These are phyloP conservation scores for Casuarina equisetifolia DNA, from an alignment of 306 rosid genomes.

Conservation along the genomic window DNA sequence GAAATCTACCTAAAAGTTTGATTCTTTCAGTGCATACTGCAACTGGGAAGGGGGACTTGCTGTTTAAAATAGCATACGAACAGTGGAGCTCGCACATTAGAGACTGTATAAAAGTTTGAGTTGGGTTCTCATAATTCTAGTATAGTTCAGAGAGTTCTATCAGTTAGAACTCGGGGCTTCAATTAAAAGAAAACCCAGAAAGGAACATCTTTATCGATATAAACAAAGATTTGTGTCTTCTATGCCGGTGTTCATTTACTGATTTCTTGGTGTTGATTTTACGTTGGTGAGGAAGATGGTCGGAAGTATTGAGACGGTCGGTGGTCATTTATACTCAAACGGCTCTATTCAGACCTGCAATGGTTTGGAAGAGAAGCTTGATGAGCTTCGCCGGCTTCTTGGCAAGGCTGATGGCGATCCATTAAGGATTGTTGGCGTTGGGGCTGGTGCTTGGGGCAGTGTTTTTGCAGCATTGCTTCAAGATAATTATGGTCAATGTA, in stretches of 20 bases:
- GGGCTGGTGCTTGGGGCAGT: constrained; percentile 99
- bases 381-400: constrained; percentile 52
- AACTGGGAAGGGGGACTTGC: constrained; percentile 23
- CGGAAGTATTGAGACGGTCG: constrained; percentile 50
- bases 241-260: constrained; percentile 22
- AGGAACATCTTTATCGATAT: neutral
- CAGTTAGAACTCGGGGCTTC: neutral
- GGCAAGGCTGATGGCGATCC: constrained; percentile 68
- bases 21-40: constrained; percentile 19
- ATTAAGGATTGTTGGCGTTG: constrained; percentile 80
- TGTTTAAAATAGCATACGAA: constrained; percentile 21
- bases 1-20: constrained; percentile 47
- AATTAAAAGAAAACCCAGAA: neutral
- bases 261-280: neutral
- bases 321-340: constrained; percentile 42
- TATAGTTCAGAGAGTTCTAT: neutral
- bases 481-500: constrained; percentile 74
- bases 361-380: constrained; percentile 70
- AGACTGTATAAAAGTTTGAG: constrained; percentile 20
- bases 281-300: constrained; percentile 37
- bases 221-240: neutral
- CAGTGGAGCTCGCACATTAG: constrained; percentile 19
- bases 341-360: constrained; percentile 55
- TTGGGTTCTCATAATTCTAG: constrained; percentile 21
- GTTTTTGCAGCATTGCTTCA: constrained; percentile 78